Evolutionary conservation across 768 basidiomycete species (phyloP).

Genomic region (Tylopilus rubrobrunneus): DNA sequence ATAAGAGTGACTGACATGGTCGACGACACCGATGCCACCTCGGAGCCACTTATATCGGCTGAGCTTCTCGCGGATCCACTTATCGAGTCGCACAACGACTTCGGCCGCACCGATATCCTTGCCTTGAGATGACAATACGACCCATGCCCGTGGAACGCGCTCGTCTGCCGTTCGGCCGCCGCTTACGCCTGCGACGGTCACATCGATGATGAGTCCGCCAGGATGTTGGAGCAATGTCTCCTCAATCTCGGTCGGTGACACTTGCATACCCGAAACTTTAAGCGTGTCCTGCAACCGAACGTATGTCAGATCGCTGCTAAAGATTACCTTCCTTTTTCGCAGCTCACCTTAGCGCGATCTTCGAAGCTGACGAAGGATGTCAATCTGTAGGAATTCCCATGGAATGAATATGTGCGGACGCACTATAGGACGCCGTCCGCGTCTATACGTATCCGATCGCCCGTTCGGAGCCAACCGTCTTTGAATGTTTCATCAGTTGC

Average conservation of each 20-base stretch:
- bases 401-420: constrained; percentile 18
- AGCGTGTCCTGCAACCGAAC: constrained; percentile 57
- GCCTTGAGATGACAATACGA: constrained; percentile 60
- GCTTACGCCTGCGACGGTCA: constrained; percentile 67
- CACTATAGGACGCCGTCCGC: constrained; percentile 64
- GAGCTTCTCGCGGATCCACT: constrained; percentile 58
- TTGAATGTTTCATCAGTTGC: constrained; percentile 63
- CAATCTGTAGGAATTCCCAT: background rate
- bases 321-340: background rate
- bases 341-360: constrained; percentile 66
- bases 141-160: constrained; percentile 74
- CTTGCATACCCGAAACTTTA: constrained; percentile 77
- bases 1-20: constrained; percentile 44
- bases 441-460: constrained; percentile 65
- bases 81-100: constrained; percentile 47
- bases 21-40: constrained; percentile 65
- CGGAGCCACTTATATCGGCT: constrained; percentile 76
- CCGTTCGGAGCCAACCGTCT: constrained; percentile 72
- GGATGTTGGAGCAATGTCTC: constrained; percentile 60
- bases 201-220: constrained; percentile 57
- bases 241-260: constrained; percentile 79
- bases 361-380: constrained; percentile 47
- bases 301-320: background rate
- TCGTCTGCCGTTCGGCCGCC: constrained; percentile 71
- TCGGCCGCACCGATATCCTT: constrained; percentile 40